phyloP scores from a whole-genome alignment of 495 filamentous ascomycete genomes.

The Podospora pseudocomata region DNA sequence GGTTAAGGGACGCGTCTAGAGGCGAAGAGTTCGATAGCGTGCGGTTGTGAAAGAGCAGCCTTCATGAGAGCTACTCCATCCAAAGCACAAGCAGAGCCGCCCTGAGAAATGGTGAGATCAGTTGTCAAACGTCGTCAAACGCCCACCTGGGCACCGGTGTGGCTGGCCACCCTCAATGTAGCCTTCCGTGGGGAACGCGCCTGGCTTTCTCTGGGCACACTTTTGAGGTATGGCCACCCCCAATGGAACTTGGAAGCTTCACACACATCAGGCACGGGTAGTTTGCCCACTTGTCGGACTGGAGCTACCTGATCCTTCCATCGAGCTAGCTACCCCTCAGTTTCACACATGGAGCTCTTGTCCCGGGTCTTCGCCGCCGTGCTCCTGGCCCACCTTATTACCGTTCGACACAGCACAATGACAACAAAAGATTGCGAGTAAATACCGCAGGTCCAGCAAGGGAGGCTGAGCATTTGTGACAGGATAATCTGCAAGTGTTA shows the following conservation, averaged over 20 bases:
- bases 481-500: background rate
- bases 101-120: background rate
- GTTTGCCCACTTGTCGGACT: background rate
- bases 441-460: background rate
- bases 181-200: background rate
- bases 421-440: background rate
- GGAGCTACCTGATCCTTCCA: background rate
- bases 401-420: background rate
- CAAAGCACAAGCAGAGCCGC: background rate
- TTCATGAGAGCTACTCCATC: too few species aligned
- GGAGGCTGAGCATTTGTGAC: background rate
- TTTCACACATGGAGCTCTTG: background rate
- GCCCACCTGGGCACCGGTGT: background rate
- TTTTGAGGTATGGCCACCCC: background rate
- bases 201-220: background rate
- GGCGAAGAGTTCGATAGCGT: background rate
- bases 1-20: background rate
- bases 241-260: background rate
- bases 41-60: background rate
- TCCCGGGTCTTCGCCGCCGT: background rate
- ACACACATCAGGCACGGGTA: background rate
- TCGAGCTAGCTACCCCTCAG: background rate
- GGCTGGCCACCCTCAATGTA: background rate
- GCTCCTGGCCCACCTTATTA: background rate
- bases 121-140: too few species aligned